Percentiles rank a stretch among this genome's conserved stretches.
Evolutionary conservation across 2,329 filamentous ascomycete genomes (phyloP).

Genomic region (Alternaria brassicicola): DNA sequence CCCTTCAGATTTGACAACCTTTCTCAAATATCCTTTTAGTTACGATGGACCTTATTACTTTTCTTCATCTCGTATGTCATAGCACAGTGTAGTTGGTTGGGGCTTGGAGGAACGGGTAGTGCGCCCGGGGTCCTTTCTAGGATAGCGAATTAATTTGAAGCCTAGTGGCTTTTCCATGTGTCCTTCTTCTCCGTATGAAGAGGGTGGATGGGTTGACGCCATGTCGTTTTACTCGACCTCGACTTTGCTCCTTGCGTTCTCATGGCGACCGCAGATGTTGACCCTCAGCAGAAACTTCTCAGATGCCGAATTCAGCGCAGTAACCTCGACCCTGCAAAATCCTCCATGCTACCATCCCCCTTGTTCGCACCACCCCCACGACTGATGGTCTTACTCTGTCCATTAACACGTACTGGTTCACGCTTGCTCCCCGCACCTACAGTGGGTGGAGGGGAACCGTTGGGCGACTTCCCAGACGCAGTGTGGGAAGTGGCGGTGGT

Average conservation of each 20-base stretch:
- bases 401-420: conserved; percentile 21
- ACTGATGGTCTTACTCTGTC: conserved; percentile 18
- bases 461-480: conserved; percentile 14
- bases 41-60: conserved; percentile 35
- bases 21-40: conserved; percentile 48
- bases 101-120: conserved; percentile 24
- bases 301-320: conserved; percentile 32
- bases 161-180: conserved; percentile 8
- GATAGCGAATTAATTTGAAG: conserved; percentile 37
- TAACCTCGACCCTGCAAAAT: conserved; percentile 41
- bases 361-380: conserved; percentile 17
- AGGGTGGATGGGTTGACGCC: no score
- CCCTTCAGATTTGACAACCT: conserved; percentile 36
- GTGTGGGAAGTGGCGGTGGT: background rate
- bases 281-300: no score
- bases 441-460: conserved; percentile 40
- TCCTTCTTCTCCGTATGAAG: conserved; percentile 11
- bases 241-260: no score
- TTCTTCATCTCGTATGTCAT: conserved; percentile 39
- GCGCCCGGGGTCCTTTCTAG: conserved; percentile 22
- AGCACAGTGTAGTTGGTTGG: conserved; percentile 34
- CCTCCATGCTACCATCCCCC: conserved; percentile 42
- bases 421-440: conserved; percentile 14
- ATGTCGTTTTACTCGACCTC: no score
- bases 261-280: no score